A percentile compares a stretch with the other conserved stretches of the same genome.
Conservation (phyloP, 2,329 filamentous ascomycete genomes). For the Phialophora chinensis region DNA sequence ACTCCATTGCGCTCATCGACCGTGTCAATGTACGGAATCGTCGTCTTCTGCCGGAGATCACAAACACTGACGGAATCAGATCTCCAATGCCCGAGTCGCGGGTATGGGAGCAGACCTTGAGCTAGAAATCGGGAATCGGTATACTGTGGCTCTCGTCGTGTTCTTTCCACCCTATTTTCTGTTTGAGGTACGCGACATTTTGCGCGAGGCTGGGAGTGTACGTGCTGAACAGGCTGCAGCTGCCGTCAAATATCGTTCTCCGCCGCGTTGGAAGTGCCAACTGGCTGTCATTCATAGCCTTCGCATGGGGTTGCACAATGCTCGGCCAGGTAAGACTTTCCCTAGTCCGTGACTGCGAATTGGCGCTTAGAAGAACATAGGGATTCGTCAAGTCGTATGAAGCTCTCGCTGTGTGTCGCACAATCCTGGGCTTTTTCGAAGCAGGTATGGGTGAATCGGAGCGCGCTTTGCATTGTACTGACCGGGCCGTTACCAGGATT, state of each 20-base stretch:
- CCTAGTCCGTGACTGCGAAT: background rate
- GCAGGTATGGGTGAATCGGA: slow-evolving; percentile 35
- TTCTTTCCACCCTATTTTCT: slow-evolving; percentile 72
- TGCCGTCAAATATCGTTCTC: slow-evolving; percentile 51
- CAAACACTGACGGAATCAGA: slow-evolving; percentile 20
- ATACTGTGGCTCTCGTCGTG: slow-evolving; percentile 73
- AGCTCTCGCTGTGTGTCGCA: slow-evolving; percentile 70
- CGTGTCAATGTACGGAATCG: slow-evolving; percentile 26
- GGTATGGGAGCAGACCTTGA: slow-evolving; percentile 36
- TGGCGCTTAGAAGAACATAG: slow-evolving; percentile 40
- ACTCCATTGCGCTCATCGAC: slow-evolving; percentile 32
- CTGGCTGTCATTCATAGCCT: slow-evolving; percentile 64
- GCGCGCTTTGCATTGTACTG: background rate
- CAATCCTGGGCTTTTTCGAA: slow-evolving; percentile 69
- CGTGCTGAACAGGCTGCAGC: slow-evolving; percentile 8
- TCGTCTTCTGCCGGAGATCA: background rate
- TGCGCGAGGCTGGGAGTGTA: background rate
- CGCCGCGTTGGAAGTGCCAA: slow-evolving; percentile 60
- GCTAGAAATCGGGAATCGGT: slow-evolving; percentile 63
- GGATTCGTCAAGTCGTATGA: slow-evolving; percentile 71
- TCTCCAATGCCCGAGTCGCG: slow-evolving; percentile 41
- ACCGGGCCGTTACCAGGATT: slow-evolving; percentile 1
- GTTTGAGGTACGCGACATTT: slow-evolving; percentile 65
- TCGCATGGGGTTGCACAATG: slow-evolving; percentile 41
- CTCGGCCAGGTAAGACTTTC: slow-evolving; percentile 40